These are phyloP conservation scores for Silene coronaria DNA, from an alignment of 179 eudicot species.

Conservation along the genomic window DNA sequence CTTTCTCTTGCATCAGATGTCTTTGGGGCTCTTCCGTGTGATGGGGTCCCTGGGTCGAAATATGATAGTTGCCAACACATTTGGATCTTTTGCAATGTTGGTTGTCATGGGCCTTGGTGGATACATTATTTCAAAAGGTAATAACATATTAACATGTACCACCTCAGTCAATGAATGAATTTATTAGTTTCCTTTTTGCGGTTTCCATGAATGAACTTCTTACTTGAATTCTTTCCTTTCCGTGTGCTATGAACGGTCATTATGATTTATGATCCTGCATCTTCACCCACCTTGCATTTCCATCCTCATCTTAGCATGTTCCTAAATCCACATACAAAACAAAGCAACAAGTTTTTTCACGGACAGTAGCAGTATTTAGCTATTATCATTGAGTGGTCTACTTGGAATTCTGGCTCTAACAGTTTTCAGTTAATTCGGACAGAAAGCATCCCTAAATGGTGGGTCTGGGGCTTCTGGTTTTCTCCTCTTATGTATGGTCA, in stretches of 20 bases:
- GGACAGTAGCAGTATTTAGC: background rate
- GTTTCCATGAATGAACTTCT: too few species aligned
- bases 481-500: constrained; percentile 96
- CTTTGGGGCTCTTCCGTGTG: constrained; percentile 76
- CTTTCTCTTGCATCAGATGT: constrained; percentile 88
- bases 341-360: background rate
- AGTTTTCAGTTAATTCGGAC: constrained; percentile 22
- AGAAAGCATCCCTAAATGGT: constrained; percentile 84
- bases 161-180: background rate
- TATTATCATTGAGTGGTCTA: background rate
- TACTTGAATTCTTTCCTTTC: too few species aligned
- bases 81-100: constrained; percentile 97
- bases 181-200: too few species aligned
- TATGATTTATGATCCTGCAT: too few species aligned
- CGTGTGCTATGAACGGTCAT: too few species aligned
- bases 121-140: constrained; percentile 81
- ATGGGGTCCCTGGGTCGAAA: constrained; percentile 90
- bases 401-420: constrained; percentile 15
- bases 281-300: too few species aligned
- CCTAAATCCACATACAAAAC: background rate
- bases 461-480: constrained; percentile 93
- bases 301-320: background rate
- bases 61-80: constrained; percentile 93
- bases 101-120: constrained; percentile 98
- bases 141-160: background rate